These are phyloP conservation scores for Chlorella sp. DNA, from an alignment of 139 green algal species.

Conservation along the genomic window DNA sequence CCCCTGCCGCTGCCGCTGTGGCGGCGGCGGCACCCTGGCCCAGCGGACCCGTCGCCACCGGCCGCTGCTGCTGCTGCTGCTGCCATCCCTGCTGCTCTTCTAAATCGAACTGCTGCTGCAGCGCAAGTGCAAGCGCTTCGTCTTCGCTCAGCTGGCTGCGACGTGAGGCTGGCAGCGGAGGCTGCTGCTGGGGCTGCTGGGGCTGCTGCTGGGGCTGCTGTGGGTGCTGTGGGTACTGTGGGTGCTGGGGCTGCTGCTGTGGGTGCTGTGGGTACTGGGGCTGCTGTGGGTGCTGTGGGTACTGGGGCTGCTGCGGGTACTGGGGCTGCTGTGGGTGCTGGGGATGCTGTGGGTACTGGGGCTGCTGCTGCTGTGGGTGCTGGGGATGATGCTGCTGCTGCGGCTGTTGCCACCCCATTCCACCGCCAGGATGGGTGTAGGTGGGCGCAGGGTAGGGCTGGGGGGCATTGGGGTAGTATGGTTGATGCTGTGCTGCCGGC, in stretches of 20 bases:
- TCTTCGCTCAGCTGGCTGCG: background rate
- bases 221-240: background rate
- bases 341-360: background rate
- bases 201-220: background rate
- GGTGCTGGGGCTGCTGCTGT: background rate
- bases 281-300: background rate
- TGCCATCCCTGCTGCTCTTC: background rate
- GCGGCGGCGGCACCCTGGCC: background rate
- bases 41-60: background rate
- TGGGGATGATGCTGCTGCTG: background rate
- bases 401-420: background rate
- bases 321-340: background rate
- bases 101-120: slow-evolving; percentile 14
- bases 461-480: background rate
- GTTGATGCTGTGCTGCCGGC: background rate
- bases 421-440: background rate
- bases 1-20: background rate
- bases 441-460: background rate
- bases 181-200: background rate
- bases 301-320: background rate
- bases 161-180: background rate
- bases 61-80: slow-evolving; percentile 7
- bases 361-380: background rate
- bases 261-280: background rate
- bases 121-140: background rate